Conservation (phyloP, 352 stramenopile genomes). For the Pythium myriotylum region DNA sequence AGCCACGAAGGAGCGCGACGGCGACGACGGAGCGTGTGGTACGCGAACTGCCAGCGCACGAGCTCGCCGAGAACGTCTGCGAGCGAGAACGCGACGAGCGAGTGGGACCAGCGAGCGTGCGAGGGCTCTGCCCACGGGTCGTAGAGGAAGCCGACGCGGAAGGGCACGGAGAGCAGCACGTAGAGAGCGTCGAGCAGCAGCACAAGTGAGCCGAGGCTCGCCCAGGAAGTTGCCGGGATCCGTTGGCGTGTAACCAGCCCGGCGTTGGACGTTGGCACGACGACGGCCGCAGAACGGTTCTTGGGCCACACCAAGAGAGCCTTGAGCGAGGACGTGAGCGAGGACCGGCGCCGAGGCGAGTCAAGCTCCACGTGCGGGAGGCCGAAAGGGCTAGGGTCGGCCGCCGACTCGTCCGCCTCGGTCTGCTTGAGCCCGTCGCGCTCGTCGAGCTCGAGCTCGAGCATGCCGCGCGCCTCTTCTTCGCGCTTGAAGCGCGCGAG, state of each 20-base stretch:
- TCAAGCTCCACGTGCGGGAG: constrained; percentile 16
- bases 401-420: constrained; percentile 8
- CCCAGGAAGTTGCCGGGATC: too few relatives aligned
- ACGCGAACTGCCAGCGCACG: constrained; percentile 12
- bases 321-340: constrained; percentile 9
- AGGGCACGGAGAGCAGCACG: constrained; percentile 35
- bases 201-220: constrained; percentile 9
- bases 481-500: constrained; percentile 1
- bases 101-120: constrained; percentile 21
- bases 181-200: constrained; percentile 33
- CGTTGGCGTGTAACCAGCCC: too few relatives aligned
- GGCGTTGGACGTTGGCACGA: too few relatives aligned
- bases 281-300: too few relatives aligned
- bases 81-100: constrained; percentile 30
- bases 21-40: too few relatives aligned
- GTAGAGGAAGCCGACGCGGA: constrained; percentile 46
- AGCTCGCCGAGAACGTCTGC: constrained; percentile 22
- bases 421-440: constrained; percentile 23
- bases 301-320: too few relatives aligned
- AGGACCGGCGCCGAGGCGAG: background rate
- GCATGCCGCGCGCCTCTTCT: constrained; percentile 7
- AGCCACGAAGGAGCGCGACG: too few relatives aligned
- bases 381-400: constrained; percentile 12
- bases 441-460: constrained; percentile 15
- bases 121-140: constrained; percentile 35